Conservation (phyloP, 2,329 filamentous ascomycete genomes). For the Colletotrichum trifolii region DNA sequence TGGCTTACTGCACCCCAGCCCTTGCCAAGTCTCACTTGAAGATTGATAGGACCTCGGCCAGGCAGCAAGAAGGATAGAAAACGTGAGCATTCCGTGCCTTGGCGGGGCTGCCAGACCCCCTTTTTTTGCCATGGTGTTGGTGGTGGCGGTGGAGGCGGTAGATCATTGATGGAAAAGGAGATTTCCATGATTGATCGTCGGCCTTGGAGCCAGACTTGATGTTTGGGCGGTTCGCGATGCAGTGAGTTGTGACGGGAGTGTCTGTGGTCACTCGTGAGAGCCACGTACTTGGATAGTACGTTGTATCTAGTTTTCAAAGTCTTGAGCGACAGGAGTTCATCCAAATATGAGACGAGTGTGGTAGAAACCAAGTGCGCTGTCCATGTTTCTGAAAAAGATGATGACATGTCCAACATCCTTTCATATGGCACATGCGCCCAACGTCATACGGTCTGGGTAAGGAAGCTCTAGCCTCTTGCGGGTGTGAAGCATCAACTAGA, state of each 20-base stretch:
- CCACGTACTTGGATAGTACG: neutral
- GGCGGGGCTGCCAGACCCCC: conserved; percentile 14
- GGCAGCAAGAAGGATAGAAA: conserved; percentile 5
- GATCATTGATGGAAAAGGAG: conserved; percentile 32
- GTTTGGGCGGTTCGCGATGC: neutral
- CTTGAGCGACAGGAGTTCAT: too few species aligned
- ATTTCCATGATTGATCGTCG: conserved; percentile 19
- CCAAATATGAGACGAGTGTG: too few species aligned
- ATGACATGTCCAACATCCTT: too few species aligned
- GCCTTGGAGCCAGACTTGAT: neutral
- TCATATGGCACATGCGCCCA: too few species aligned
- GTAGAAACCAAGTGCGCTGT: too few species aligned
- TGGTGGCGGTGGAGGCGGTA: conserved; percentile 14
- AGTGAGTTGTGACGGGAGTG: neutral
- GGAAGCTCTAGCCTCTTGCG: too few species aligned
- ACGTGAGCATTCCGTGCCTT: conserved; percentile 23
- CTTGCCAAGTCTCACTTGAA: conserved; percentile 21
- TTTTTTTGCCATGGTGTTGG: neutral
- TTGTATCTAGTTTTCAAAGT: too few species aligned
- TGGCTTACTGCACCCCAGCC: conserved; percentile 16
- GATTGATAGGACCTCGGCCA: conserved; percentile 16
- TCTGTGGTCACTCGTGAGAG: neutral
- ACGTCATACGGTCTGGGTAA: too few species aligned
- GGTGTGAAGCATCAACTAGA: too few species aligned
- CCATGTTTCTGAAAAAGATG: too few species aligned